These are phyloP conservation scores for Fusarium sambucinum DNA, from an alignment of 2,329 filamentous ascomycete genomes.

Conservation along the genomic window DNA sequence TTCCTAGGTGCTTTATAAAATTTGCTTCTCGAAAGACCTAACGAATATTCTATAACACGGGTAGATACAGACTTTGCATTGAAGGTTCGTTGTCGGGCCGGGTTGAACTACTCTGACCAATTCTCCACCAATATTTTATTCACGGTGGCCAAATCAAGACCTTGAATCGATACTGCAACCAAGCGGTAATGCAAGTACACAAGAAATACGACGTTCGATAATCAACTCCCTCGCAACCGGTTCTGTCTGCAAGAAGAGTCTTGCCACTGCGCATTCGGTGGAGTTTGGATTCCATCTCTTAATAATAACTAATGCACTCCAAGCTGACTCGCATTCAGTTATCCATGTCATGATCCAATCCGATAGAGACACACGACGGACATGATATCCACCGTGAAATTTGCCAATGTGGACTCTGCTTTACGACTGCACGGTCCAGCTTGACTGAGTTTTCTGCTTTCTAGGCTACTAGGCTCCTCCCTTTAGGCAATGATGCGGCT, in stretches of 20 bases:
- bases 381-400: constrained; percentile 28
- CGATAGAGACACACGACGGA: constrained; percentile 34
- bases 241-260: background rate
- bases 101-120: background rate
- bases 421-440: constrained; percentile 6
- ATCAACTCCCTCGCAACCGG: constrained; percentile 11
- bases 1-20: constrained; percentile 9
- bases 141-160: constrained; percentile 41
- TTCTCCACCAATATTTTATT: constrained; percentile 28
- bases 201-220: constrained; percentile 18
- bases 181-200: constrained; percentile 25
- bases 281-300: constrained; percentile 24
- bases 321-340: constrained; percentile 37
- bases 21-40: background rate
- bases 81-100: background rate
- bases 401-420: constrained; percentile 1
- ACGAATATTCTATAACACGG: background rate
- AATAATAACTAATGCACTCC: constrained; percentile 20
- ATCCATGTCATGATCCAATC: constrained; percentile 20
- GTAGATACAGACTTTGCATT: background rate
- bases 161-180: background rate
- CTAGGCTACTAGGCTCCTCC: constrained; percentile 16
- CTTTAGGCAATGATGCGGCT: constrained; percentile 22
- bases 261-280: constrained; percentile 1
- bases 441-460: constrained; percentile 13